phyloP scores from a whole-genome alignment of 2,329 filamentous ascomycete species.

The Sphaerostilbella broomeana region DNA sequence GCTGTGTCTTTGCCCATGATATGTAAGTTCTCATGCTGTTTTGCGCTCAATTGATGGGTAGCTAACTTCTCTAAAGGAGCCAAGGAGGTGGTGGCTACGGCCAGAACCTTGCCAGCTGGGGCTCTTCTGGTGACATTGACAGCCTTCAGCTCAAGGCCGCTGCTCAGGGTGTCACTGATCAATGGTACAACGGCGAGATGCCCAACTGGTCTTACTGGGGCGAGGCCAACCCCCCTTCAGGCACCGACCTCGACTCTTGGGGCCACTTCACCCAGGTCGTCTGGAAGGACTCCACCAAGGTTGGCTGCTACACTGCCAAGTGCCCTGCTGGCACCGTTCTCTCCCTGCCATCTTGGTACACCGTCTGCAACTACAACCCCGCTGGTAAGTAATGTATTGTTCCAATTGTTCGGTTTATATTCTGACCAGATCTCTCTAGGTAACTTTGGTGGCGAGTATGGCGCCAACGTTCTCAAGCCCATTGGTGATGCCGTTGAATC shows the following conservation, averaged over 20 bases:
- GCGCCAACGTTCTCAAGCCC: constrained; percentile 41
- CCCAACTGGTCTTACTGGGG: constrained; percentile 54
- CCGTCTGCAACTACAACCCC: constrained; percentile 81
- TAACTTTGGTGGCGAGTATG: constrained; percentile 47
- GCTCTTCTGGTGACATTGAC: constrained; percentile 32
- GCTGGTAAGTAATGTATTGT: constrained; percentile 49
- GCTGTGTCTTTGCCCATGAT: constrained; percentile 69
- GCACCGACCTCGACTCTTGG: constrained; percentile 56
- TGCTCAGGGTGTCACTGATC: constrained; percentile 63
- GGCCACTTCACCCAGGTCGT: constrained; percentile 47
- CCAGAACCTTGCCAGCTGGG: constrained; percentile 79
- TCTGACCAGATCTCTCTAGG: constrained; percentile 27
- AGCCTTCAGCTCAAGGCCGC: constrained; percentile 45
- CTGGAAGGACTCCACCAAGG: constrained; percentile 32
- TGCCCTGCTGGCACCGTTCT: constrained; percentile 47
- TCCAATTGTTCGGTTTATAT: neutral
- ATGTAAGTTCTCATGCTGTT: constrained; percentile 50
- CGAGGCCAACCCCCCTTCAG: constrained; percentile 46
- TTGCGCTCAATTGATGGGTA: neutral
- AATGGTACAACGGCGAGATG: constrained; percentile 86
- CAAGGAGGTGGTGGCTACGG: constrained; percentile 64
- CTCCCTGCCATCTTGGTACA: constrained; percentile 58
- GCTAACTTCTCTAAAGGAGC: constrained; percentile 38
- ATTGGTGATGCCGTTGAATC: constrained; percentile 19
- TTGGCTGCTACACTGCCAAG: constrained; percentile 62